A percentile compares a stretch with the other conserved stretches of the same genome.
These are phyloP conservation scores for Peronosclerospora sorghi DNA, from an alignment of 352 stramenopile species.

Conservation along the genomic window DNA sequence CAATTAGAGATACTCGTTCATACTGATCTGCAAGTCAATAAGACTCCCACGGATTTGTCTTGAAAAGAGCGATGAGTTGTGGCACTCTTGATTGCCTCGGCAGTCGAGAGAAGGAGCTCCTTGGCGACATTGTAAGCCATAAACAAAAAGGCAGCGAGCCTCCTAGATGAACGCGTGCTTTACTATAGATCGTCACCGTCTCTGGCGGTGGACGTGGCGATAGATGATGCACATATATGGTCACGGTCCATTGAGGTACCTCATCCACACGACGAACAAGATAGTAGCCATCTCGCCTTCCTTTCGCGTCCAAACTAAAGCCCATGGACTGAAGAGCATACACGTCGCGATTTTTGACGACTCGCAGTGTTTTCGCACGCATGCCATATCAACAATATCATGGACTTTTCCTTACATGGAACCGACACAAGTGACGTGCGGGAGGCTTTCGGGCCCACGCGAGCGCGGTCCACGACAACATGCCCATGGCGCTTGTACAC, in stretches of 20 bases:
- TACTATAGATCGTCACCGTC: slow-evolving; percentile 42
- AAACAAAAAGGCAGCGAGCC: slow-evolving; percentile 32
- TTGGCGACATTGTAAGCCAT: slow-evolving; percentile 35
- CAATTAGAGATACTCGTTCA: too few species aligned
- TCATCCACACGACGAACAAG: slow-evolving; percentile 43
- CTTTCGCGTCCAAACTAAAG: slow-evolving; percentile 21
- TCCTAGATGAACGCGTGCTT: slow-evolving; percentile 39
- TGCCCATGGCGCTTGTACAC: slow-evolving; percentile 28
- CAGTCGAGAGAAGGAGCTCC: slow-evolving; percentile 32
- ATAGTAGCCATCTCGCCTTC: slow-evolving; percentile 39
- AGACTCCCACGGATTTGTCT: too few species aligned
- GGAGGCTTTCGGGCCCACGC: slow-evolving; percentile 8
- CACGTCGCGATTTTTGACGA: slow-evolving; percentile 44
- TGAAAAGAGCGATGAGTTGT: too few species aligned
- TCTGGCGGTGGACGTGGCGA: slow-evolving; percentile 34
- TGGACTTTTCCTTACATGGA: slow-evolving; percentile 39
- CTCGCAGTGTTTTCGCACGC: slow-evolving; percentile 34
- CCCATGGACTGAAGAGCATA: slow-evolving; percentile 44
- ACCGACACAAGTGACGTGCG: slow-evolving; percentile 42
- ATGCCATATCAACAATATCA: slow-evolving; percentile 45
- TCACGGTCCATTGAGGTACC: slow-evolving; percentile 38
- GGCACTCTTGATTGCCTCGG: slow-evolving; percentile 23
- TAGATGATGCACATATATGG: slow-evolving; percentile 61
- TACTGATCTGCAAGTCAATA: too few species aligned
- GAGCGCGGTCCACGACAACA: slow-evolving; percentile 3